Percentiles rank a stretch among this genome's conserved stretches.
Evolutionary conservation across 495 filamentous ascomycete genomes (phyloP).

Genomic region (Neurospora intermedia): DNA sequence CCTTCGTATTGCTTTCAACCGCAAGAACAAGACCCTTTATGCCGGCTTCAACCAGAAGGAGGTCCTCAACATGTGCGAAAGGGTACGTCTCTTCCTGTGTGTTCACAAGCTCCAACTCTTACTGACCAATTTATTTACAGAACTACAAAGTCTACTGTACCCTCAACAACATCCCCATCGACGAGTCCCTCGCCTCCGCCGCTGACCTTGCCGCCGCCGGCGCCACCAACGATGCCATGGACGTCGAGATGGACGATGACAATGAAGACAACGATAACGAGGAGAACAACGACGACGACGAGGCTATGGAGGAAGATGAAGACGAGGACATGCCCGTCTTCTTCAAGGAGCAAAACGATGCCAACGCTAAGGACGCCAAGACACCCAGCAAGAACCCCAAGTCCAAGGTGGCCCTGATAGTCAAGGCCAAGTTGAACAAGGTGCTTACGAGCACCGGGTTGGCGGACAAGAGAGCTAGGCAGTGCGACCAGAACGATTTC

Average conservation of each 20-base stretch:
- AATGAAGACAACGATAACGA: slow-evolving; percentile 43
- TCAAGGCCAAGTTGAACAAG: slow-evolving; percentile 71
- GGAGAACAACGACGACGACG: slow-evolving; percentile 39
- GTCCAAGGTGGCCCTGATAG: slow-evolving; percentile 64
- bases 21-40: slow-evolving; percentile 58
- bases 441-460: slow-evolving; percentile 69
- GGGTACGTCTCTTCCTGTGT: slow-evolving; percentile 10
- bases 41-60: slow-evolving; percentile 61
- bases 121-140: not conserved
- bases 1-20: slow-evolving; percentile 64
- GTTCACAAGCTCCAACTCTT: not conserved
- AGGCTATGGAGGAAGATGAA: slow-evolving; percentile 19
- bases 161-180: slow-evolving; percentile 64
- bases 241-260: slow-evolving; percentile 41
- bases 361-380: slow-evolving; percentile 34
- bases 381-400: slow-evolving; percentile 43
- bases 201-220: slow-evolving; percentile 36
- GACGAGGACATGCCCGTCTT: slow-evolving; percentile 57
- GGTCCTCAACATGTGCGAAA: slow-evolving; percentile 70
- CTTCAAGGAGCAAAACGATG: slow-evolving; percentile 56
- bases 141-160: slow-evolving; percentile 89
- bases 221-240: slow-evolving; percentile 45
- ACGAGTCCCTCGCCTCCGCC: slow-evolving; percentile 47
- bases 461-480: slow-evolving; percentile 66
- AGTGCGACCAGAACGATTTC: slow-evolving; percentile 88